These are phyloP conservation scores for Pichia sp. DNA, from an alignment of 1,139 yeast genomes.

Conservation along the genomic window DNA sequence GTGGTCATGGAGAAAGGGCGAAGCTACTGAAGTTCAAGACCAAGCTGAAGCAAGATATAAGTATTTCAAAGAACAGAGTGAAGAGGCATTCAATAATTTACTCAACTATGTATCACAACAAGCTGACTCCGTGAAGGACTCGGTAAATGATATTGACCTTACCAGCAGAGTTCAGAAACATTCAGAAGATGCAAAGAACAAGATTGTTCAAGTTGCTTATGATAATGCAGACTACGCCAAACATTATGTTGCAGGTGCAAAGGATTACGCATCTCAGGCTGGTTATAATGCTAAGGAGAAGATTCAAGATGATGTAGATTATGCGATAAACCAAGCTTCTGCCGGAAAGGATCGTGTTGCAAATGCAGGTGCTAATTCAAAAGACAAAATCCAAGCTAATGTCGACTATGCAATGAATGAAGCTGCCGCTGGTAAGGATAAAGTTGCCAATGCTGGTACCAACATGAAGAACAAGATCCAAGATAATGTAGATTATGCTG, in stretches of 20 bases:
- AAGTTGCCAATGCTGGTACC: conserved; percentile 10
- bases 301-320: conserved; percentile 14
- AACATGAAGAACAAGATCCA: conserved; percentile 6
- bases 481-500: conserved; percentile 8
- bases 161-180: conserved; percentile 7
- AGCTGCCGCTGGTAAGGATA: conserved; percentile 3
- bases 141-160: neutral
- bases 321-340: conserved; percentile 34
- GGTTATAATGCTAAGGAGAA: conserved; percentile 16
- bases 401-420: conserved; percentile 6
- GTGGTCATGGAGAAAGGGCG: conserved; percentile 14
- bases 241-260: too few species aligned
- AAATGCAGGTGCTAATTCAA: conserved; percentile 22
- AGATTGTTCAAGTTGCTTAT: neutral
- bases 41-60: conserved; percentile 12
- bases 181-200: conserved; percentile 4
- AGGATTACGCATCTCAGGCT: conserved; percentile 6
- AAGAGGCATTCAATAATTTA: neutral
- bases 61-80: neutral
- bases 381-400: conserved; percentile 10
- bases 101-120: neutral
- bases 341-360: conserved; percentile 47
- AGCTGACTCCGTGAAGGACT: neutral
- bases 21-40: conserved; percentile 11
- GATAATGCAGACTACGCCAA: conserved; percentile 1